Conservation (phyloP, 2,329 filamentous ascomycete genomes). For the Penicillium hesseltinei region DNA sequence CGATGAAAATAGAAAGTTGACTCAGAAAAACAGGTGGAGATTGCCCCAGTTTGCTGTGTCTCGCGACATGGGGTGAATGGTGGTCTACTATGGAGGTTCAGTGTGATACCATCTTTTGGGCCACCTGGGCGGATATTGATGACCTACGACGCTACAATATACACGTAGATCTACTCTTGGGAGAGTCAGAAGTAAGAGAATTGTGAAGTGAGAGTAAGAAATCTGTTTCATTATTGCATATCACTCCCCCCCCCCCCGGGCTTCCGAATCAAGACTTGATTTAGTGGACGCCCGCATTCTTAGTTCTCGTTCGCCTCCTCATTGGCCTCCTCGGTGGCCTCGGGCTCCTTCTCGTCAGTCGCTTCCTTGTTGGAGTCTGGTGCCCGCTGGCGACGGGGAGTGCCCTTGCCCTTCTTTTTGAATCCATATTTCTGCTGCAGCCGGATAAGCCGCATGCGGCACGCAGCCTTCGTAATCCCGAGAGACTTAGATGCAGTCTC, state of each 20-base stretch:
- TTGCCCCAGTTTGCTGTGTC: background rate
- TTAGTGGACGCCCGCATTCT: too few species aligned
- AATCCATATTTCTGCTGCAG: background rate
- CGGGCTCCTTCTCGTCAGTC: background rate
- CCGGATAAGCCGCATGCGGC: background rate
- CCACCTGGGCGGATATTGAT: background rate
- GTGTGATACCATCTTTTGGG: background rate
- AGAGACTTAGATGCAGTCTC: rapidly evolving
- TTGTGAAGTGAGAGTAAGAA: background rate
- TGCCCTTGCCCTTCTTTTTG: rapidly evolving
- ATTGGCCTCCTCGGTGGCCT: rapidly evolving
- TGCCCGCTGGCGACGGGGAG: background rate
- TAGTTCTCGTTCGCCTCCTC: too few species aligned
- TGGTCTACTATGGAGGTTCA: background rate
- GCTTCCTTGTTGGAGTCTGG: background rate
- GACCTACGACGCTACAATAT: background rate
- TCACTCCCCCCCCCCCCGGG: rapidly evolving
- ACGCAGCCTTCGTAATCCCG: rapidly evolving
- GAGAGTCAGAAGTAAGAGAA: background rate
- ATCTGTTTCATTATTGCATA: background rate
- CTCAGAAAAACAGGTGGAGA: too few species aligned
- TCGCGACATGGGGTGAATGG: background rate
- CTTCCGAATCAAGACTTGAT: background rate
- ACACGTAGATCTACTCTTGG: background rate
- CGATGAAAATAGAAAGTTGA: too few species aligned